Evolutionary conservation across 768 basidiomycete genomes (phyloP).

Genomic region (Lactarius quietus): DNA sequence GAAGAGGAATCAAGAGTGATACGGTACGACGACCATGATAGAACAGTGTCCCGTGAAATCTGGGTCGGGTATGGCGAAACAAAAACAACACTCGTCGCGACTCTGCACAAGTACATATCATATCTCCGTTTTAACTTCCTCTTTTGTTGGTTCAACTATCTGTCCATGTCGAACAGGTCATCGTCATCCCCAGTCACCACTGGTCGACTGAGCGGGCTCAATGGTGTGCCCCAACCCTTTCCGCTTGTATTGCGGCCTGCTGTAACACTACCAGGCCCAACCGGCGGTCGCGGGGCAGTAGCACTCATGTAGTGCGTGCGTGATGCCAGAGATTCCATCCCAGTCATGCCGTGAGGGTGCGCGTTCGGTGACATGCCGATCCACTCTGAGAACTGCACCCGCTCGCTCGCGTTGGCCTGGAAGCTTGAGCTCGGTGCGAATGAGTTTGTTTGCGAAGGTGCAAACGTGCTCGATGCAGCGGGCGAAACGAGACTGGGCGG

Average conservation of each 20-base stretch:
- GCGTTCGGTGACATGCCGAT: conserved; percentile 31
- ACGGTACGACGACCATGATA: conserved; percentile 13
- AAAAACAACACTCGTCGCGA: conserved; percentile 12
- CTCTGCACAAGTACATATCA: conserved; percentile 19
- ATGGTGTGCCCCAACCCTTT: conserved; percentile 39
- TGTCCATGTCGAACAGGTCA: conserved; percentile 68
- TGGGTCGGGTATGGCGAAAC: conserved; percentile 20
- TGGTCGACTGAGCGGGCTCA: conserved; percentile 62
- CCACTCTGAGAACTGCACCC: conserved; percentile 32
- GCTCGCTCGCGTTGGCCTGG: conserved; percentile 27
- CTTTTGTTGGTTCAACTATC: conserved; percentile 29
- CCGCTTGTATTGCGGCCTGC: conserved; percentile 32
- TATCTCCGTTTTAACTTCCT: not conserved
- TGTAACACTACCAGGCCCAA: conserved; percentile 24
- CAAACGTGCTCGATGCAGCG: conserved; percentile 32
- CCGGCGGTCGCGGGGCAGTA: conserved; percentile 29
- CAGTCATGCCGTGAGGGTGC: conserved; percentile 29
- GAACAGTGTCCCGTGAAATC: conserved; percentile 16
- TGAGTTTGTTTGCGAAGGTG: conserved; percentile 28
- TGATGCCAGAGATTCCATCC: conserved; percentile 53
- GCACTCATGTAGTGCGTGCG: conserved; percentile 54
- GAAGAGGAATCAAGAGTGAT: conserved; percentile 20
- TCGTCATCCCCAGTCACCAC: conserved; percentile 62
- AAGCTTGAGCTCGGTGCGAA: conserved; percentile 30
- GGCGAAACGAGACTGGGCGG: conserved; percentile 38